phyloP scores from a whole-genome alignment of 164 flowering plant species.

The Cinnamomum micranthum region DNA sequence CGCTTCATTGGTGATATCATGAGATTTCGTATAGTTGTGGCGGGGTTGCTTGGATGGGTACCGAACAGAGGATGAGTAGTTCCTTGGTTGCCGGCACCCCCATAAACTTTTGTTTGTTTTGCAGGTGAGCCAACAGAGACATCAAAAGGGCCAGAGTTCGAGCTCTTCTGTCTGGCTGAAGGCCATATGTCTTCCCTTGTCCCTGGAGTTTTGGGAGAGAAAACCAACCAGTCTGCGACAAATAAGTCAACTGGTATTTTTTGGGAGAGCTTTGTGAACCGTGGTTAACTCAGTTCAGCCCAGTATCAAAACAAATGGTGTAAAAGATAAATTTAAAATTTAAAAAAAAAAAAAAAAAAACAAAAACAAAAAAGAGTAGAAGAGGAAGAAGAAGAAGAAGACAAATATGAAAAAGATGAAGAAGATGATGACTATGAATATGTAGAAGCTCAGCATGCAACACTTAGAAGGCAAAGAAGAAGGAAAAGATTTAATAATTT shows the following conservation, averaged over 20 bases:
- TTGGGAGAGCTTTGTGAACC: constrained; percentile 21
- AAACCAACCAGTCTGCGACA: constrained; percentile 76
- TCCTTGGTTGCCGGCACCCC: constrained; percentile 53
- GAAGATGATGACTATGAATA: too few species aligned
- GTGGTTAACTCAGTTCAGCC: constrained; percentile 10
- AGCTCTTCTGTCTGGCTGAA: constrained; percentile 58
- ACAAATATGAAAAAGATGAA: too few species aligned
- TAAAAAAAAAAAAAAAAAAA: too few species aligned
- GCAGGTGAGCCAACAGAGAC: constrained; percentile 65
- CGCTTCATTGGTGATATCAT: constrained; percentile 89
- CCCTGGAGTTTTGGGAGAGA: constrained; percentile 95
- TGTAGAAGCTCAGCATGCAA: too few species aligned
- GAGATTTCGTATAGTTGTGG: constrained; percentile 75
- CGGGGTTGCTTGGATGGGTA: constrained; percentile 56
- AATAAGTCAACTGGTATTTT: constrained; percentile 67
- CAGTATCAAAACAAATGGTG: constrained; percentile 1
- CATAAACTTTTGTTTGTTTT: constrained; percentile 40
- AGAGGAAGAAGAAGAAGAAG: too few species aligned
- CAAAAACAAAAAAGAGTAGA: too few species aligned
- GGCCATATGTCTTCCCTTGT: constrained; percentile 86
- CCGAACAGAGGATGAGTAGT: constrained; percentile 43
- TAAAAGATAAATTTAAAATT: too few species aligned
- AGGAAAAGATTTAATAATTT: too few species aligned
- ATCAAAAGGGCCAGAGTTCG: constrained; percentile 73
- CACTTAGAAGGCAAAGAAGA: too few species aligned